A percentile compares a stretch with the other conserved stretches of the same genome.
These are phyloP conservation scores for Nyssa sinensis DNA, from an alignment of 148 eudicot species.

Conservation along the genomic window DNA sequence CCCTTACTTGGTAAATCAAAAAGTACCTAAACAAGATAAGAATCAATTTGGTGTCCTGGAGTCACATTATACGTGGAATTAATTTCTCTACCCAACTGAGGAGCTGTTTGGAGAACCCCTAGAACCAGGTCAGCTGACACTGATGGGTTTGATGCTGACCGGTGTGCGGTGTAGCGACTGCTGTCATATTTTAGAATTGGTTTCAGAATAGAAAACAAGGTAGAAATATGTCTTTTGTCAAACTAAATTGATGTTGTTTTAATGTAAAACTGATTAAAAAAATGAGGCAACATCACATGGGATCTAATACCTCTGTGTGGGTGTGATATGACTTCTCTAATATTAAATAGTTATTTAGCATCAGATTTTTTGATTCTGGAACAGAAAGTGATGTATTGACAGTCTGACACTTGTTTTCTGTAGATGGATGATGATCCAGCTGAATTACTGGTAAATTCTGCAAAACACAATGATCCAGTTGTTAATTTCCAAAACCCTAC, in stretches of 20 bases:
- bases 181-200: too few species aligned
- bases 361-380: neutral
- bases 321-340: neutral
- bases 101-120: too few species aligned
- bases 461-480: constrained; percentile 19
- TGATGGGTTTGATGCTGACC: too few species aligned
- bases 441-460: constrained; percentile 41
- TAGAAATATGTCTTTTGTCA: neutral
- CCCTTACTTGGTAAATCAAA: too few species aligned
- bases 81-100: too few species aligned
- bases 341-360: constrained; percentile 17
- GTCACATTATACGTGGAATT: too few species aligned
- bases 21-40: too few species aligned
- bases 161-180: too few species aligned
- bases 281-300: too few species aligned
- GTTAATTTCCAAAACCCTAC: constrained; percentile 9
- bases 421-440: constrained; percentile 58
- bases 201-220: too few species aligned
- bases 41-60: too few species aligned
- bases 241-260: constrained; percentile 19
- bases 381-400: constrained; percentile 12
- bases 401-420: constrained; percentile 6
- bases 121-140: too few species aligned
- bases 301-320: neutral
- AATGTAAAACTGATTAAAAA: constrained; percentile 26